Evolutionary conservation across 108 stramenopile genomes (phyloP).

Genomic region (Chaetoceros tenuissimus): DNA sequence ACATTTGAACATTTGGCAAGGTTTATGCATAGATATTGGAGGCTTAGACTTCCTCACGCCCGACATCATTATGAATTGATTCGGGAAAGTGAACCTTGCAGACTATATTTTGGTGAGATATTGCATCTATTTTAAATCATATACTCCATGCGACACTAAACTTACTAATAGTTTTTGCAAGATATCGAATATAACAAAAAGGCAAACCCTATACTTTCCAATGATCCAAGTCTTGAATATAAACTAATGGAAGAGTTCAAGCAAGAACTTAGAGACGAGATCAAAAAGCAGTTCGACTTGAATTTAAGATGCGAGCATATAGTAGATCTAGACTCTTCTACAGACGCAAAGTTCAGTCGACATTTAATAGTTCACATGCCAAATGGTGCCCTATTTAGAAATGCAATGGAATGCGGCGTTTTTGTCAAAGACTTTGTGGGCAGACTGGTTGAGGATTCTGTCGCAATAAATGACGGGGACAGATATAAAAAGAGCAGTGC

Average conservation of each 20-base stretch:
- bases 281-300: constrained; percentile 30
- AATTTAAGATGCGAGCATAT: constrained; percentile 25
- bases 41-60: constrained; percentile 43
- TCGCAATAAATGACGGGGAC: constrained; percentile 27
- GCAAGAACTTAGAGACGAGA: constrained; percentile 41
- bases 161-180: too few species aligned
- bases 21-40: constrained; percentile 77
- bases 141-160: too few species aligned
- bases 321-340: constrained; percentile 89
- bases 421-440: constrained; percentile 64
- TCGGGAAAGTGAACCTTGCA: constrained; percentile 79
- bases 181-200: constrained; percentile 83
- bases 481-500: constrained; percentile 10
- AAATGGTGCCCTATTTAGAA: constrained; percentile 35
- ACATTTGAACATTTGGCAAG: constrained; percentile 79
- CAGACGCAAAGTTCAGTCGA: constrained; percentile 81
- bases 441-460: constrained; percentile 46
- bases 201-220: constrained; percentile 53
- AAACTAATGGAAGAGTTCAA: constrained; percentile 47
- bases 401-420: constrained; percentile 56
- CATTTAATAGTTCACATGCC: constrained; percentile 88
- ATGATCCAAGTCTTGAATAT: constrained; percentile 19
- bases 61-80: constrained; percentile 94
- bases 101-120: constrained; percentile 81
- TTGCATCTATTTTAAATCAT: too few species aligned